A percentile compares a stretch with the other conserved stretches of the same genome.
Evolutionary conservation across 1,139 yeast genomes (phyloP).

Genomic region (Kodamaea fungicola): DNA sequence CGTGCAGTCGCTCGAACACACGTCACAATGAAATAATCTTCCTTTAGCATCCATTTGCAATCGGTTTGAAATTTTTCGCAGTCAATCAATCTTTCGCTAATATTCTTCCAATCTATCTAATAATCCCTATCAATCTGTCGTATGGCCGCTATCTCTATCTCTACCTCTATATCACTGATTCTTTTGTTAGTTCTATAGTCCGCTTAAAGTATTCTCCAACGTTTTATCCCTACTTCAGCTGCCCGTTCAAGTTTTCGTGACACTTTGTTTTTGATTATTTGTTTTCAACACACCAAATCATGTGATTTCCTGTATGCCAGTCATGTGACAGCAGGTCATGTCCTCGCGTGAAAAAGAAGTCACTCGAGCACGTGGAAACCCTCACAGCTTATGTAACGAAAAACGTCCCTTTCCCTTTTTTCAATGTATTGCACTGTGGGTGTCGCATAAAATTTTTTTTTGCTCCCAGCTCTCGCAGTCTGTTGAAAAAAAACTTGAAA

Average conservation of each 20-base stretch:
- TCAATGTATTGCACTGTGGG: background rate
- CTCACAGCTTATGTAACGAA: background rate
- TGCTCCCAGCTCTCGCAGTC: background rate
- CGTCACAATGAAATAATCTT: constrained; percentile 82
- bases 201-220: too few species aligned
- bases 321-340: too few species aligned
- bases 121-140: background rate
- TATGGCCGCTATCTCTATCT: constrained; percentile 1
- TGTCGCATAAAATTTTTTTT: background rate
- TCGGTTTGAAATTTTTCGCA: background rate
- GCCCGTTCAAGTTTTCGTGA: too few species aligned
- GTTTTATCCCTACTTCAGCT: too few species aligned
- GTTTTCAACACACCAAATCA: too few species aligned
- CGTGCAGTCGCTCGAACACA: constrained; percentile 92
- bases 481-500: constrained; percentile 1
- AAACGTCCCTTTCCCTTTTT: background rate
- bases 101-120: too few species aligned
- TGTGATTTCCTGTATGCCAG: too few species aligned
- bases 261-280: too few species aligned
- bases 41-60: constrained; percentile 24
- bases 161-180: too few species aligned
- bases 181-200: too few species aligned
- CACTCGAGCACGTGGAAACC: background rate
- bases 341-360: background rate
- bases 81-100: too few species aligned